A percentile compares a stretch with the other conserved stretches of the same genome.
phyloP scores from a whole-genome alignment of 2,329 filamentous ascomycete genomes.

The Epichloe uncinata region DNA sequence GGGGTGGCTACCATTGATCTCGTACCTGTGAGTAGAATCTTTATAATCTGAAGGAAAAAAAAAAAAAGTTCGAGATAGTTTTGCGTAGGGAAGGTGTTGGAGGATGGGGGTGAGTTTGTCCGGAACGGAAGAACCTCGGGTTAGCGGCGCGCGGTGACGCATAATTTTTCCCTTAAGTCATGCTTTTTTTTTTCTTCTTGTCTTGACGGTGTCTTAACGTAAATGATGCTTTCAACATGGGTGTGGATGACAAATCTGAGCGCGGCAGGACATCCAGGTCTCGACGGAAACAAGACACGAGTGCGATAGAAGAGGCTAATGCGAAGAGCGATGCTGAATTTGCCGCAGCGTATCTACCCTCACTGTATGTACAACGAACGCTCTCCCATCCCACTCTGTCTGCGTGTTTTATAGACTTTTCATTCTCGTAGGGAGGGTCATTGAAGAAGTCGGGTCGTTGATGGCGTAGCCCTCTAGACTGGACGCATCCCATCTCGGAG shows the following conservation, averaged over 20 bases:
- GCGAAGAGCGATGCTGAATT: conserved; percentile 2
- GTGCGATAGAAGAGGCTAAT: conserved; percentile 1
- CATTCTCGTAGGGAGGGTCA: not conserved
- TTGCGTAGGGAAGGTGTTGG: not conserved
- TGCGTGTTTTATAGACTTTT: not conserved
- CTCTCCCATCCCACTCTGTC: not conserved
- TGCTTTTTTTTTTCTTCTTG: too few species aligned
- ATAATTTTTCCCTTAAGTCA: not conserved
- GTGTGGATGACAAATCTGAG: not conserved
- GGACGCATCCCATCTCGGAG: conserved; percentile 36
- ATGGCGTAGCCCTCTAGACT: conserved; percentile 15
- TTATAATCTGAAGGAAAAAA: too few species aligned
- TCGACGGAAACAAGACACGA: not conserved
- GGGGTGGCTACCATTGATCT: not conserved
- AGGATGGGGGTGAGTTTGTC: not conserved
- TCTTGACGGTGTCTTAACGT: not conserved
- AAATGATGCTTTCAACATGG: not conserved
- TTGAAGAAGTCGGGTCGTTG: not conserved
- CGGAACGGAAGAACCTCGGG: conserved; percentile 10
- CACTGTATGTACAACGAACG: conserved; percentile 20
- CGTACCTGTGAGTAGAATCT: not conserved
- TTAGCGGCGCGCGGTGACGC: not conserved
- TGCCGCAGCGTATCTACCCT: conserved; percentile 1
- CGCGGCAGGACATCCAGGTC: not conserved
- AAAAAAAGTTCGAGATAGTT: too few species aligned